Evolutionary conservation across 2,329 filamentous ascomycete genomes (phyloP).

Genomic region (Talaromyces sp.): DNA sequence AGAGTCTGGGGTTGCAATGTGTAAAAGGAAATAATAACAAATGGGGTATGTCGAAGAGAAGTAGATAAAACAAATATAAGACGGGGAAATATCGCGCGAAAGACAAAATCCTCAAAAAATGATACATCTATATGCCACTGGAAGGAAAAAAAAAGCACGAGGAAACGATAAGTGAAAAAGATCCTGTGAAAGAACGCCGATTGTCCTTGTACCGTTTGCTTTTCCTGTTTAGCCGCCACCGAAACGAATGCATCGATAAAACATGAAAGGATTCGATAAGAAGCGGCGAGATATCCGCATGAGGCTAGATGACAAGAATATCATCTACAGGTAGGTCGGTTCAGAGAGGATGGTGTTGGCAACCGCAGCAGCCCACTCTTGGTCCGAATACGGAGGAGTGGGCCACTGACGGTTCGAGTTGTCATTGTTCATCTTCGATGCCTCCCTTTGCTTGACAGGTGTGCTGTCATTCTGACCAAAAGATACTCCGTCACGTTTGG

Average conservation of each 20-base stretch:
- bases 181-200: conserved; percentile 7
- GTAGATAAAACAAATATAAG: conserved; percentile 22
- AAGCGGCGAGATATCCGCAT: not conserved
- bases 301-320: not conserved
- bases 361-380: conserved; percentile 81
- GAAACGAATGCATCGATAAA: conserved; percentile 7
- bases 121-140: conserved; percentile 31
- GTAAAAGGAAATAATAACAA: conserved; percentile 14
- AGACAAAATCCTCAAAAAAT: conserved; percentile 1
- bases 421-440: conserved; percentile 50
- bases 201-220: conserved; percentile 6
- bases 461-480: conserved; percentile 56
- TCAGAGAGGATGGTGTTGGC: conserved; percentile 75
- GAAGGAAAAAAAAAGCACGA: conserved; percentile 19
- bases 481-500: conserved; percentile 70
- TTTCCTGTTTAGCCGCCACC: conserved; percentile 5
- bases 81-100: conserved; percentile 19
- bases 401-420: conserved; percentile 70
- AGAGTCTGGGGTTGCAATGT: conserved; percentile 12
- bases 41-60: conserved; percentile 17
- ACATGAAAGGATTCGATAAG: conserved; percentile 5
- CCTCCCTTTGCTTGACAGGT: conserved; percentile 62
- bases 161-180: conserved; percentile 4
- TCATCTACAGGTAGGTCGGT: conserved; percentile 29
- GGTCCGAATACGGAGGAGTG: conserved; percentile 90